Conservation (phyloP, 1,284 basidiomycete species). For the Trichosporon sp. region DNA sequence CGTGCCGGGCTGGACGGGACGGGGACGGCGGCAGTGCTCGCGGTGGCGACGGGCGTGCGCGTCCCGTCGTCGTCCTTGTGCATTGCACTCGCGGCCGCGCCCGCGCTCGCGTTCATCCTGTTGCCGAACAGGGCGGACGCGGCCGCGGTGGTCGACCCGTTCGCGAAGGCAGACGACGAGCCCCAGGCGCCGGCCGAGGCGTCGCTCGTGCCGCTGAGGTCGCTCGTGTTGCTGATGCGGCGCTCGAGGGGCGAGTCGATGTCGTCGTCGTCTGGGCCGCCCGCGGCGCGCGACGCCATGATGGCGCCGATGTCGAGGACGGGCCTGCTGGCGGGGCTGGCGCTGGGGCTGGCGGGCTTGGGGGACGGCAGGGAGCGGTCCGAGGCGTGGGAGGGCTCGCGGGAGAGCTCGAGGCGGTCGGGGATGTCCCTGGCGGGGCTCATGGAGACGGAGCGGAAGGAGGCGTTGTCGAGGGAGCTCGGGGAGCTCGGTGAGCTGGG, state of each 20-base stretch:
- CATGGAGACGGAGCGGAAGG: neutral
- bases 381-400: neutral
- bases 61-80: neutral
- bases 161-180: neutral
- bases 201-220: neutral
- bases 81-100: neutral
- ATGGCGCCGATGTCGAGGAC: slow-evolving; percentile 3
- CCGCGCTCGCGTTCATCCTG: slow-evolving; percentile 1
- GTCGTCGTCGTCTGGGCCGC: neutral
- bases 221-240: neutral
- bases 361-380: neutral
- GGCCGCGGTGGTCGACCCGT: neutral
- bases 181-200: neutral
- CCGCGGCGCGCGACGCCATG: neutral
- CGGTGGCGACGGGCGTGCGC: neutral
- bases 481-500: neutral
- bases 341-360: neutral
- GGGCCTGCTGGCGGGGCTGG: neutral
- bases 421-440: neutral
- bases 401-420: neutral
- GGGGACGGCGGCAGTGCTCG: neutral
- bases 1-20: neutral
- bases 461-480: neutral
- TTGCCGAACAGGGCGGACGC: neutral
- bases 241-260: slow-evolving; percentile 1